A percentile compares a stretch with the other conserved stretches of the same genome.
Evolutionary conservation across 192 early-diverging fungal genomes (phyloP).

Genomic region (Umbelopsis ramanniana): DNA sequence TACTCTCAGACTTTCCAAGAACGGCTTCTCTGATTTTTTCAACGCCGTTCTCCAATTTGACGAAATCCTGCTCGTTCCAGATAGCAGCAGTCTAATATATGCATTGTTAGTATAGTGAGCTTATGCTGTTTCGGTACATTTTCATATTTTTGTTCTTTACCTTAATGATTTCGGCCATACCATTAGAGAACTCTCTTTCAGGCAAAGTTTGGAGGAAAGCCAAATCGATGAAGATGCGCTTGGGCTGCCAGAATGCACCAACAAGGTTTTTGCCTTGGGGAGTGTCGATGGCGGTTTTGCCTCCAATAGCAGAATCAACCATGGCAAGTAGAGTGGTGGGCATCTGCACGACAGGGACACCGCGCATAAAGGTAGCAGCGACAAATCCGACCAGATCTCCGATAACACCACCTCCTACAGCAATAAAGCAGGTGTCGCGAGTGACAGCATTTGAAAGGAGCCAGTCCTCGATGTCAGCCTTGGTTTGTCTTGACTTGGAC

Average conservation of each 20-base stretch:
- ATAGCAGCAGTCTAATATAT: slow-evolving; percentile 85
- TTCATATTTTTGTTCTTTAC: neutral
- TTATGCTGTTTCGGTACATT: slow-evolving; percentile 81
- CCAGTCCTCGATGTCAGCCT: slow-evolving; percentile 88
- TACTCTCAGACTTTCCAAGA: slow-evolving; percentile 46
- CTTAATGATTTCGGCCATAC: slow-evolving; percentile 94
- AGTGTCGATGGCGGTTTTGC: slow-evolving; percentile 95
- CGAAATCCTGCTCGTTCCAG: slow-evolving; percentile 87
- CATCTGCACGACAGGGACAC: slow-evolving; percentile 89
- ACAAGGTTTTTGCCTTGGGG: slow-evolving; percentile 94
- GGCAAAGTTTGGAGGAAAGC: slow-evolving; percentile 84
- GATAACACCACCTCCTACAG: slow-evolving; percentile 94
- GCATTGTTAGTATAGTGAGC: slow-evolving; percentile 65
- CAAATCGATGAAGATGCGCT: slow-evolving; percentile 89
- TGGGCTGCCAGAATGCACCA: slow-evolving; percentile 97
- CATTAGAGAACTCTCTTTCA: slow-evolving; percentile 89
- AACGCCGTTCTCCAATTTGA: slow-evolving; percentile 83
- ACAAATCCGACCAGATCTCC: slow-evolving; percentile 94
- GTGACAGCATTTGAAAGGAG: slow-evolving; percentile 82
- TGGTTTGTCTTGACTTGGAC: slow-evolving; percentile 84
- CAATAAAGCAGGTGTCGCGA: slow-evolving; percentile 87
- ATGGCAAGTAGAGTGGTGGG: slow-evolving; percentile 95
- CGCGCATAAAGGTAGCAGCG: slow-evolving; percentile 97
- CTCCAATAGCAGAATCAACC: slow-evolving; percentile 97
- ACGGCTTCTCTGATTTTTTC: slow-evolving; percentile 81